Evolutionary conservation across 495 filamentous ascomycete genomes (phyloP).

Genomic region (Neurospora sp.): DNA sequence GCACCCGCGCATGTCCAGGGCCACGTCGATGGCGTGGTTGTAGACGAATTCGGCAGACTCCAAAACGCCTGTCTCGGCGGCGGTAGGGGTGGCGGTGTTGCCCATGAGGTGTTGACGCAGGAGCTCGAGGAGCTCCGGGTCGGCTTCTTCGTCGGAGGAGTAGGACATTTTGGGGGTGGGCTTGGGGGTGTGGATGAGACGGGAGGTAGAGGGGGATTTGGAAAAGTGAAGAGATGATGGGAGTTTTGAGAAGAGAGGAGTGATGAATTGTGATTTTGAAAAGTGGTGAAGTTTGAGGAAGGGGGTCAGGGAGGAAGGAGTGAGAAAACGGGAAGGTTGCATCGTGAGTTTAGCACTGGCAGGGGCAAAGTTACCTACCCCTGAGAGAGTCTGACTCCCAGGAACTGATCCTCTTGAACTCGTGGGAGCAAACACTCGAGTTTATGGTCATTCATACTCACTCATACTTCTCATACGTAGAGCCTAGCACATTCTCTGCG

Average conservation of each 20-base stretch:
- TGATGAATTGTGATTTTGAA: neutral
- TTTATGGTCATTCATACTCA: neutral
- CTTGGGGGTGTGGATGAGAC: neutral
- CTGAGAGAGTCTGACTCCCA: neutral
- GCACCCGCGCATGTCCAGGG: constrained; percentile 63
- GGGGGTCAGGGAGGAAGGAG: neutral
- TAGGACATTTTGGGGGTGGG: constrained; percentile 55
- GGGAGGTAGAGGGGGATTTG: neutral
- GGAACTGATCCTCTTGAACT: neutral
- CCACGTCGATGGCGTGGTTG: constrained; percentile 89
- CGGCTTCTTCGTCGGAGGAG: constrained; percentile 84
- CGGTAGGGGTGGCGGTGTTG: constrained; percentile 26
- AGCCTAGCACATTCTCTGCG: neutral
- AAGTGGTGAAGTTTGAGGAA: neutral
- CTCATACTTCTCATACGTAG: neutral
- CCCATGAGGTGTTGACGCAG: constrained; percentile 69
- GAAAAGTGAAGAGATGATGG: neutral
- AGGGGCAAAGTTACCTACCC: neutral
- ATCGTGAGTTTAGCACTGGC: neutral
- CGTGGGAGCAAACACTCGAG: neutral
- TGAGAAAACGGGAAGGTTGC: neutral
- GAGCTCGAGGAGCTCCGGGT: constrained; percentile 78
- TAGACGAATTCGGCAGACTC: constrained; percentile 76
- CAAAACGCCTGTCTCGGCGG: constrained; percentile 69
- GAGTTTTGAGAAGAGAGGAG: neutral